phyloP scores from a whole-genome alignment of 208 protist genomes.

The Novymonas esmeraldas region DNA sequence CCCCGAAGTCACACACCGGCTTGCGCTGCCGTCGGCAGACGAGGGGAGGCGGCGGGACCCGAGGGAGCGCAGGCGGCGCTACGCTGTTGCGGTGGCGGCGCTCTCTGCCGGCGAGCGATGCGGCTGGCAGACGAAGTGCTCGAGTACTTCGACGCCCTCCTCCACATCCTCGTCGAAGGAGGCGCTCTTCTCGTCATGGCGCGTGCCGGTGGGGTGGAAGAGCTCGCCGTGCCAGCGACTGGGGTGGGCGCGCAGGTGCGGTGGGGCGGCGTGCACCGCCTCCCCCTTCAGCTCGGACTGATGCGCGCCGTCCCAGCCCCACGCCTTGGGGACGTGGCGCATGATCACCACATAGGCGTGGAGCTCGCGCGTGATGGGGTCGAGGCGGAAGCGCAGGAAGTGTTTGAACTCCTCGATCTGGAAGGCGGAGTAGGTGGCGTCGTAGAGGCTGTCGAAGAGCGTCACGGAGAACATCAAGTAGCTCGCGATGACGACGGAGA shows the following conservation, averaged over 20 bases:
- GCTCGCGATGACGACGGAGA: conserved; percentile 78
- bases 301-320: conserved; percentile 54
- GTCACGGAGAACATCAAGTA: conserved; percentile 74
- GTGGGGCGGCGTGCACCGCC: conserved; percentile 32
- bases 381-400: conserved; percentile 75
- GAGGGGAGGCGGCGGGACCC: background rate
- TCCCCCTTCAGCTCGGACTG: conserved; percentile 38
- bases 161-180: conserved; percentile 5
- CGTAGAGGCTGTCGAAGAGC: conserved; percentile 76
- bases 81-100: too few species aligned
- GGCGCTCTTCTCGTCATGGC: background rate
- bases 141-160: conserved; percentile 39
- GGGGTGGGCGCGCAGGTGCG: conserved; percentile 63
- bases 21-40: background rate
- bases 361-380: conserved; percentile 55
- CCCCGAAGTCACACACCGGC: too few species aligned
- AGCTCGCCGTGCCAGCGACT: conserved; percentile 60
- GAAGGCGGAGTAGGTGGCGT: conserved; percentile 81
- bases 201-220: background rate
- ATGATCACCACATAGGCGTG: conserved; percentile 68
- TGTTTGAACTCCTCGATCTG: conserved; percentile 90
- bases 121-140: conserved; percentile 59
- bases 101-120: conserved; percentile 16
- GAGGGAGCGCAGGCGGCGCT: too few species aligned
- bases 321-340: conserved; percentile 68